Percentiles rank a stretch among this genome's conserved stretches.
These are phyloP conservation scores for Torrubiella hemipterigena DNA, from an alignment of 2,329 filamentous ascomycete genomes.

Conservation along the genomic window DNA sequence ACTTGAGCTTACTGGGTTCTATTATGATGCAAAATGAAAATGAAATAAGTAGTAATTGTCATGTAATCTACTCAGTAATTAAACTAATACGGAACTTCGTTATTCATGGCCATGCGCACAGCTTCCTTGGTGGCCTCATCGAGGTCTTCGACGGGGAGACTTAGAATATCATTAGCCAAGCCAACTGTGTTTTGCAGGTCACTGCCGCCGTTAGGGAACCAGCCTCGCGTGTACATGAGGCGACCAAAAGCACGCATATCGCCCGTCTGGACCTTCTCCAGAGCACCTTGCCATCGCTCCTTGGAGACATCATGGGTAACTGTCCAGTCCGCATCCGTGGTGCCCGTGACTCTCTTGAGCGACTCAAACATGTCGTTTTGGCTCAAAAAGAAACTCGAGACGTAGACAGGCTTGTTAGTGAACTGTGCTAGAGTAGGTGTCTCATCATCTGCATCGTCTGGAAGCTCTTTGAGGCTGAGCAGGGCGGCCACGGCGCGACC, in stretches of 20 bases:
- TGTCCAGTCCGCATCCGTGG: conserved; percentile 45
- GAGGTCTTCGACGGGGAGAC: conserved; percentile 39
- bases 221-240: conserved; percentile 39
- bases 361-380: conserved; percentile 53
- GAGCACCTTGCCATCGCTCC: conserved; percentile 33
- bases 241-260: conserved; percentile 30
- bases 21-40: too few species aligned
- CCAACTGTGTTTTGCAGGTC: conserved; percentile 18
- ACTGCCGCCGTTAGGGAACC: conserved; percentile 26
- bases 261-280: conserved; percentile 26
- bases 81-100: background rate
- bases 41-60: too few species aligned
- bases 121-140: conserved; percentile 38
- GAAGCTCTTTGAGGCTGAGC: conserved; percentile 30
- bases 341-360: conserved; percentile 44
- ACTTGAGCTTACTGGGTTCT: too few species aligned
- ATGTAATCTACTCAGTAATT: too few species aligned
- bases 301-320: conserved; percentile 32
- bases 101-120: conserved; percentile 23
- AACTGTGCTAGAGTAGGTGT: conserved; percentile 24
- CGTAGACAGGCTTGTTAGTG: conserved; percentile 32
- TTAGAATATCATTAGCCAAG: conserved; percentile 34
- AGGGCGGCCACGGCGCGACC: conserved; percentile 38
- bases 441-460: conserved; percentile 18
- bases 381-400: conserved; percentile 42